Conservation (phyloP, 2,329 filamentous ascomycete genomes). For the Aureobasidium vineae region DNA sequence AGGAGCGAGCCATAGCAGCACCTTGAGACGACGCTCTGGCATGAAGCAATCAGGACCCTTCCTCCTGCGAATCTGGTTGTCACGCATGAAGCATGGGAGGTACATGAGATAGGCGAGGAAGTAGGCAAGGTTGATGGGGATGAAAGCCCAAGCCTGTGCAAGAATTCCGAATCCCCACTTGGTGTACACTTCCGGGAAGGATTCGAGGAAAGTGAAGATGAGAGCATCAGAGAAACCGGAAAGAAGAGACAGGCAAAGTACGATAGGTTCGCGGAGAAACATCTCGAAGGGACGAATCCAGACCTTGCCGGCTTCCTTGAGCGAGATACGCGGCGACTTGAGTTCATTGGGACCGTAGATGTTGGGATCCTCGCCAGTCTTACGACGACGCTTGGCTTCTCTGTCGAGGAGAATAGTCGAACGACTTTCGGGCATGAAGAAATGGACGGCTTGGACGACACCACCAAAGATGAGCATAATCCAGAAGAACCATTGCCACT, state of each 20-base stretch:
- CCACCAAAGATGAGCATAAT: slow-evolving; percentile 78
- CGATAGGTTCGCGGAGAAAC: slow-evolving; percentile 73
- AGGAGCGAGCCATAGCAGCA: slow-evolving; percentile 61
- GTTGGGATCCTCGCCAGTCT: slow-evolving; percentile 50
- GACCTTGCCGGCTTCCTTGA: slow-evolving; percentile 48
- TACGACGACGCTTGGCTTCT: slow-evolving; percentile 71
- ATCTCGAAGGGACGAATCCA: slow-evolving; percentile 67
- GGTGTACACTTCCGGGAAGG: slow-evolving; percentile 63
- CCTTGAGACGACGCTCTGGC: slow-evolving; percentile 65
- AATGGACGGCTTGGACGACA: slow-evolving; percentile 59
- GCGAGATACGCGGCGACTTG: slow-evolving; percentile 39
- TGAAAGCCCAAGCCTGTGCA: slow-evolving; percentile 59
- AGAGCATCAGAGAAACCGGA: slow-evolving; percentile 71
- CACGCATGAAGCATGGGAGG: slow-evolving; percentile 49
- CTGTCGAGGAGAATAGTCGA: slow-evolving; percentile 75
- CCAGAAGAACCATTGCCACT: slow-evolving; percentile 81
- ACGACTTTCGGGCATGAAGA: slow-evolving; percentile 72
- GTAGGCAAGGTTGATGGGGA: slow-evolving; percentile 62
- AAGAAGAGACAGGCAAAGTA: slow-evolving; percentile 66
- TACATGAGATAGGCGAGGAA: slow-evolving; percentile 61
- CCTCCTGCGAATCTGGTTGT: slow-evolving; percentile 53
- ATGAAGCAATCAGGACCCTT: slow-evolving; percentile 48
- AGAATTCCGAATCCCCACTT: slow-evolving; percentile 61
- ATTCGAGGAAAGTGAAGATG: slow-evolving; percentile 76
- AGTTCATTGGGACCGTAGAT: slow-evolving; percentile 74